Evolutionary conservation across 805 yeast species (phyloP), one percentile per base, ranked within the genome.

Genomic region (Lachancea cidri): DNA sequence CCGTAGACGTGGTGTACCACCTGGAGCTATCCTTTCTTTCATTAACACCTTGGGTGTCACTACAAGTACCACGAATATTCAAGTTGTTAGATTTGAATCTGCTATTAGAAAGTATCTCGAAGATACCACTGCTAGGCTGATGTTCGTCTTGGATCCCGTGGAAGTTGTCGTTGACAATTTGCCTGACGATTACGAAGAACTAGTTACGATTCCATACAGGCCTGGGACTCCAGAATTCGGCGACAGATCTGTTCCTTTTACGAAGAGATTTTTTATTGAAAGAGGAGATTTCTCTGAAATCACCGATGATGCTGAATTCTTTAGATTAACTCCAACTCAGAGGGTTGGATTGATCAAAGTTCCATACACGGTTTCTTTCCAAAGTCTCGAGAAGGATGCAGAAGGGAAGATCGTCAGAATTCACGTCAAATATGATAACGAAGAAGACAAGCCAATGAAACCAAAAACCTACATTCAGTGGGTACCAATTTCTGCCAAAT

Each of bases 401-500:
- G 49, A 65, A 13, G 96, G 95, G 16, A 70, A 76, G 36, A 77
- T 89, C 39, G 69, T 70, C 16, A 79, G 76, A 65, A 77, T 93
- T 43, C 81, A 82, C 52, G 96, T 84, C 38, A 76, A 81, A 54
- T 93, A 91, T 58, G 85, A 88, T 58, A 78, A 77, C 48, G 86
- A 77, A 41, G 59, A 61, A 13, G 68, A 67, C 42, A 67, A 64
- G 38, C 70, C 70, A 49, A 76, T 72, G 63, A 87, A 86, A 60
- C 98, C 98, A 58, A 93, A 91, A 77, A 89, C 98, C 7, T 93
- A 73, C 61, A 88, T 93, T 58, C 98, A 93, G 68, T 93, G 98
- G 98, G 81, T 93, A 38, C 95, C 96, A 38, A 78, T 79, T 47
- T 70, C 81, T 17, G 67, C 70, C 24, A 74, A 76, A 45, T 70